Evolutionary conservation across 805 yeast genomes (phyloP), one percentile per base, ranked within the genome.

Genomic region (Wickerhamiella siamensis): DNA sequence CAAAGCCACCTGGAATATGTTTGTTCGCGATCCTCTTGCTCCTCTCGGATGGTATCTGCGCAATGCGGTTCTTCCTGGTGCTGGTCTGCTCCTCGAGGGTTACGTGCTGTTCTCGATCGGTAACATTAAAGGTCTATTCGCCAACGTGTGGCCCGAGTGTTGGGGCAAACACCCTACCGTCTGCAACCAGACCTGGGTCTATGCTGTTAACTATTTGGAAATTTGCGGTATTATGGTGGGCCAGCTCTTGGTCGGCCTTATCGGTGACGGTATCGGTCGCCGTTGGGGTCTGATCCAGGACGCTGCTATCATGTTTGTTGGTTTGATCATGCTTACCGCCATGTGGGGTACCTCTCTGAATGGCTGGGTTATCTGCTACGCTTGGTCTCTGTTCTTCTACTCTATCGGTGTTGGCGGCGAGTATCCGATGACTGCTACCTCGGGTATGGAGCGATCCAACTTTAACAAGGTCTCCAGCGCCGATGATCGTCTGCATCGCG

Each of bases 391-490:
- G 39, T 77, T 75, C 43, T 69, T 72, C 54, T 61, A 61, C 55
- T 55, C 62, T 21, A 47, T 61, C 32, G 77, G 79, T 50, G 74
- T 75, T 45, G 82, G 81, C 47, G 81, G 79, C 22, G 82, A 76
- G 53, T 76, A 76, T 55, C 81, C 83, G 6, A 69, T 75, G 47
- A 71, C 77, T 39, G 75, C 79, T 4, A 72, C 77, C 8, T 62
- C 74, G 24, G 78, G 79, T 15, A 70, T 70, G 59, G 82, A 76
- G 57, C 72, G 75, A 32, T 75, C 77, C 2, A 71, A 51, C 29
- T 44, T 45, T 40, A 44, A 55, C 29, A 51, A 53, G 33, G 32
- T 46, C 16, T 56, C 61, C 36, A 38, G 53, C 18, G 49, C 55
- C 36, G 60, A 56, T 26, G 64, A 61, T 40, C 61, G 64, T 43